Evolutionary conservation across 163 green algal genomes (phyloP), one percentile per base, ranked within the genome.

Genomic region (Chlamydomonas reinhardtii): DNA sequence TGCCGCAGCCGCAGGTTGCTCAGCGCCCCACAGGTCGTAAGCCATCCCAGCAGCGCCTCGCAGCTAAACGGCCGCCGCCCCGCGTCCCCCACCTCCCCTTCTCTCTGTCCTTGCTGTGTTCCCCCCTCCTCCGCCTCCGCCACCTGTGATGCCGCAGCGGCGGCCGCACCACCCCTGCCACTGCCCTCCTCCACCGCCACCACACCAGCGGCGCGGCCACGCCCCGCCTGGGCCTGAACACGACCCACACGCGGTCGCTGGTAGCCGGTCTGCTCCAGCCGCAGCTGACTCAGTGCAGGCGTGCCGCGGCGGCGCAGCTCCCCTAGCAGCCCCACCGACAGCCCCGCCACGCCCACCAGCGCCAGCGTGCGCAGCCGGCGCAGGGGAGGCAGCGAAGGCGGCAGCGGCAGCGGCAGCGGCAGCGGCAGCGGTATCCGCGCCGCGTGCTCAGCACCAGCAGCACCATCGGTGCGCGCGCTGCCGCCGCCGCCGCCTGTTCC

Each of bases 1-100:
- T 86, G 80, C 2, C 80, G 69, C 69, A 86, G 34, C 37, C 80
- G 25, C 69, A 86, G 69, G 69, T 86, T 86, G 5, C 2, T 19
- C 54, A 86, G 80, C 35, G 4, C 6, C 48, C 15, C 1, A 59
- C 80, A 86, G 12, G 70, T 5, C 34, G 2, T 12, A 56, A 86
- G 37, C 80, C 80, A 86, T 0, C 54, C 16, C 34, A 80, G 35
- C 27, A 86, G 70, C 54, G 35, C 4, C 5, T 2, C 54, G 2
- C 43, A 59, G 14, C 5, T 65, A 25, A 72, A 85, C 12, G 48
- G 29, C 59, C 32, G 24, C 75, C 56, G 24, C 4, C 32, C 71
- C 71, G 24, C 71, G 32, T 29, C 37, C 75, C 11, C 52, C n/a
- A 35, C n/a, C n/a, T 17, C 29, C 65, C 27, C 15, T 35, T 22